These are phyloP conservation scores for Triticum dicoccoides DNA, from an alignment of 176 grass and related monocot species.

Conservation along the genomic window DNA sequence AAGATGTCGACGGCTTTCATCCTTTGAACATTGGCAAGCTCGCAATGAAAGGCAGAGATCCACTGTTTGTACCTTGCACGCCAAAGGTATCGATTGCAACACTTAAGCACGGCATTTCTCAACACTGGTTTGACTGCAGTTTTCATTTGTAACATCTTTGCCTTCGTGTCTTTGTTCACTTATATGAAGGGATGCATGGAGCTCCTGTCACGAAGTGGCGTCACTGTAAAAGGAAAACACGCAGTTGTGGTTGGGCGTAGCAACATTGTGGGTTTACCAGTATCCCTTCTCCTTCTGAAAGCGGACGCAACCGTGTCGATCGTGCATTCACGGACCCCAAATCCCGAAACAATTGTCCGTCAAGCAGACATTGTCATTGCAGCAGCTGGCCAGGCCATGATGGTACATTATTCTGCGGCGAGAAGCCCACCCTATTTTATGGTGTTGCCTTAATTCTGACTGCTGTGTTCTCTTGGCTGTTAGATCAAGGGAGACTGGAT, in stretches of 20 bases:
- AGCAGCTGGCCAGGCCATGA: constrained; percentile 91
- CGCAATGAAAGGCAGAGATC: constrained; percentile 95
- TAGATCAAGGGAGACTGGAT: constrained; percentile 99
- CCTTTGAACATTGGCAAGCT: constrained; percentile 97
- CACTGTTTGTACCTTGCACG: constrained; percentile 79
- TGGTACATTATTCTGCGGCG: constrained; percentile 44
- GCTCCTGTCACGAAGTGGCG: constrained; percentile 70
- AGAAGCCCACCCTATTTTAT: background rate
- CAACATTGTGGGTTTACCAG: constrained; percentile 90
- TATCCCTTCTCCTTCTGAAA: constrained; percentile 89
- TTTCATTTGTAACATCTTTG: background rate
- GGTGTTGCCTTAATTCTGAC: background rate
- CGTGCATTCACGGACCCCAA: constrained; percentile 71
- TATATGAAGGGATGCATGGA: constrained; percentile 80
- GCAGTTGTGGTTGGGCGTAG: constrained; percentile 90
- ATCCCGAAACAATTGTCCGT: constrained; percentile 63
- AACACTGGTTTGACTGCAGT: background rate
- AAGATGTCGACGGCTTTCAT: constrained; percentile 99
- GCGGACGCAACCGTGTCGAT: constrained; percentile 82
- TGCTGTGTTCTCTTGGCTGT: constrained; percentile 1
- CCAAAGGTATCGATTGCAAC: constrained; percentile 69
- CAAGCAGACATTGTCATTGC: constrained; percentile 86
- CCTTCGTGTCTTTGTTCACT: background rate
- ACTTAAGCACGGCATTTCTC: background rate
- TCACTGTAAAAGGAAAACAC: constrained; percentile 69